Evolutionary conservation across 176 grass and related monocot genomes (phyloP).

Genomic region (Carex littledalei): DNA sequence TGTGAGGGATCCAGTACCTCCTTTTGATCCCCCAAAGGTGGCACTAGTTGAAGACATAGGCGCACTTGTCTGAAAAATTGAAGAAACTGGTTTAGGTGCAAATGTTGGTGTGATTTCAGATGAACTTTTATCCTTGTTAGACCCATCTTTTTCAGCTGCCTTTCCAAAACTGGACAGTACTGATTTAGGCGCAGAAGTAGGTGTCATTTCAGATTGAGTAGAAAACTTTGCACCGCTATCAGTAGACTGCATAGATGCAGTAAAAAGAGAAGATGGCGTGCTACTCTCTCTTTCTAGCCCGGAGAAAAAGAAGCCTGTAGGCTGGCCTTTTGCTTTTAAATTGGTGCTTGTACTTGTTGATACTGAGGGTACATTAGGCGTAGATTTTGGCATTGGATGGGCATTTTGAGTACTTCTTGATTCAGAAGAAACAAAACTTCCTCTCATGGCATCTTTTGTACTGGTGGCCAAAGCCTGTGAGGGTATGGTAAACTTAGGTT

Average conservation of each 20-base stretch:
- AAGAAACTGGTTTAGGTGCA: conserved; percentile 2
- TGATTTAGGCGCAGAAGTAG: neutral
- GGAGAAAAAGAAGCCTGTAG: neutral
- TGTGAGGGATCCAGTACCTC: conserved; percentile 7
- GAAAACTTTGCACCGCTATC: neutral
- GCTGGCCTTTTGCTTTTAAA: conserved; percentile 4
- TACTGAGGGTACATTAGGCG: neutral
- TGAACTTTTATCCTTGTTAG: neutral
- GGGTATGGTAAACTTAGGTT: conserved; percentile 36
- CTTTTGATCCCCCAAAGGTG: conserved; percentile 14
- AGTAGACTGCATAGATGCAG: neutral
- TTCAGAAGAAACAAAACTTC: conserved; percentile 33
- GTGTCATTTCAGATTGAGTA: neutral
- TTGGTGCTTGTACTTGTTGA: neutral
- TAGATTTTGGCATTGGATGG: conserved; percentile 25
- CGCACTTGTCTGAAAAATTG: neutral
- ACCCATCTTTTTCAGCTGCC: neutral
- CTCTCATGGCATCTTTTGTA: conserved; percentile 31
- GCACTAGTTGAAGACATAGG: neutral
- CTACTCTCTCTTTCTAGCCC: neutral
- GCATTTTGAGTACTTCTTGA: conserved; percentile 19
- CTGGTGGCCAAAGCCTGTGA: conserved; percentile 30
- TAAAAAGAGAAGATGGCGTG: neutral
- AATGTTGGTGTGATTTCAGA: neutral
- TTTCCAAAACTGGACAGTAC: conserved; percentile 7